Evolutionary conservation across 2,329 filamentous ascomycete genomes (phyloP).

Genomic region (Podosphaera fusca): DNA sequence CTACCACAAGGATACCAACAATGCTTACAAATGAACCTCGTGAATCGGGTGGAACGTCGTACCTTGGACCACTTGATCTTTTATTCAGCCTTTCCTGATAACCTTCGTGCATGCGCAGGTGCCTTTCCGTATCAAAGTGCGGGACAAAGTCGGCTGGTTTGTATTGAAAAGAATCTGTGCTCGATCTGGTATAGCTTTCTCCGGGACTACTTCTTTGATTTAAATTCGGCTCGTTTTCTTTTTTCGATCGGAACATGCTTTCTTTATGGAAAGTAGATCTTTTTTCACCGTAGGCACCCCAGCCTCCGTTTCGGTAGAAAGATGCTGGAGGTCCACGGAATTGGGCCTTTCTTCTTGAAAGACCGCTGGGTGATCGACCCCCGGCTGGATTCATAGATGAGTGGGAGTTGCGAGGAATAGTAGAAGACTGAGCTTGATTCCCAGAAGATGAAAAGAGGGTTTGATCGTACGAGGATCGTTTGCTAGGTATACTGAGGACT

Average conservation of each 20-base stretch:
- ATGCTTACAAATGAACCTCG: constrained; percentile 22
- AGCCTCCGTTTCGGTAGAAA: constrained; percentile 67
- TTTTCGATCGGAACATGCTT: constrained; percentile 5
- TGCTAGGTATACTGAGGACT: constrained; percentile 46
- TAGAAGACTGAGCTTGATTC: constrained; percentile 8
- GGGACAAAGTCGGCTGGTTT: constrained; percentile 30
- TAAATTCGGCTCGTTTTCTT: constrained; percentile 6
- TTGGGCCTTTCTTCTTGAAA: constrained; percentile 50
- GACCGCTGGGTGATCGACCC: constrained; percentile 54
- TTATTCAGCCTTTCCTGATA: constrained; percentile 16
- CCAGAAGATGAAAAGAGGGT: constrained; percentile 24
- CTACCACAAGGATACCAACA: constrained; percentile 17
- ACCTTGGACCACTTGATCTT: constrained; percentile 11
- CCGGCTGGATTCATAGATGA: constrained; percentile 40
- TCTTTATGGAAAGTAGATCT: constrained; percentile 26
- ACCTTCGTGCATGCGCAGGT: constrained; percentile 45
- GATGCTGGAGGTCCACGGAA: constrained; percentile 75
- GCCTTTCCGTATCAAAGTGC: constrained; percentile 56
- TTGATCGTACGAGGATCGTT: constrained; percentile 63
- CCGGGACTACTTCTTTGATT: constrained; percentile 14
- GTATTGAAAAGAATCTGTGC: constrained; percentile 24
- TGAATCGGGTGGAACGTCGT: constrained; percentile 7
- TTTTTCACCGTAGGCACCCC: constrained; percentile 42
- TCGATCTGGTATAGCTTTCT: constrained; percentile 33
- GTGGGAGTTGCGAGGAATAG: constrained; percentile 24